These are phyloP conservation scores for Globisporangium paddicum DNA, from an alignment of 352 stramenopile species.

Conservation along the genomic window DNA sequence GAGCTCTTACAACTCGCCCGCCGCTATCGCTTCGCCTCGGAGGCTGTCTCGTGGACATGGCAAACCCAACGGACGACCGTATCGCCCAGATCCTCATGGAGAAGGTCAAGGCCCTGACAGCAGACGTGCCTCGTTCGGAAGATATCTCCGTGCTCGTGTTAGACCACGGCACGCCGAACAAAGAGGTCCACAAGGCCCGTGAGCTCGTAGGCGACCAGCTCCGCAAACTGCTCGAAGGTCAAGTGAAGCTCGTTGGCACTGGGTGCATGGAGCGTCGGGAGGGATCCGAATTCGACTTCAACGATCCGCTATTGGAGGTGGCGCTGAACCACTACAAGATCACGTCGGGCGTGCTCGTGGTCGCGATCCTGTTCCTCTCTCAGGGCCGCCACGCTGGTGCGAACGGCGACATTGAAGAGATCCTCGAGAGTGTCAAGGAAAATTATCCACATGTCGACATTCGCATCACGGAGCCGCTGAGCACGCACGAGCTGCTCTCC, in stretches of 20 bases:
- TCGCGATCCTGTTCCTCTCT: constrained; percentile 76
- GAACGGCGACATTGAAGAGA: constrained; percentile 76
- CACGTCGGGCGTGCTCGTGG: constrained; percentile 50
- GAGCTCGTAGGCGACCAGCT: constrained; percentile 58
- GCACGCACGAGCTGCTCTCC: constrained; percentile 53
- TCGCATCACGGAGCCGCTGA: constrained; percentile 59
- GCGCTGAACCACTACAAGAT: constrained; percentile 64
- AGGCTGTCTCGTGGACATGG: constrained; percentile 53
- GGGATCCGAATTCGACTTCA: constrained; percentile 70
- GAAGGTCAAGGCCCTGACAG: constrained; percentile 35
- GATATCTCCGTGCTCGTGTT: constrained; percentile 63
- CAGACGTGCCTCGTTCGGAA: constrained; percentile 17
- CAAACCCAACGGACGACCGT: constrained; percentile 39
- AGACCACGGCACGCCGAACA: constrained; percentile 69
- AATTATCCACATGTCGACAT: constrained; percentile 43
- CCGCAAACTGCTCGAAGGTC: constrained; percentile 27
- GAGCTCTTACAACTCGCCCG: background rate
- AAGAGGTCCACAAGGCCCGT: constrained; percentile 61
- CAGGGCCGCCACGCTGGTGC: constrained; percentile 67
- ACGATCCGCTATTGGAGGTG: constrained; percentile 68
- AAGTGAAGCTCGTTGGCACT: constrained; percentile 43
- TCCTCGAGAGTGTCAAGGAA: constrained; percentile 39
- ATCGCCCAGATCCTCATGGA: constrained; percentile 62
- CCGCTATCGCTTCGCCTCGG: constrained; percentile 37
- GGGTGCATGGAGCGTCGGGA: constrained; percentile 80